These are phyloP conservation scores for Neophaeococcomyces mojaviensis DNA, from an alignment of 2,329 filamentous ascomycete species.

Conservation along the genomic window DNA sequence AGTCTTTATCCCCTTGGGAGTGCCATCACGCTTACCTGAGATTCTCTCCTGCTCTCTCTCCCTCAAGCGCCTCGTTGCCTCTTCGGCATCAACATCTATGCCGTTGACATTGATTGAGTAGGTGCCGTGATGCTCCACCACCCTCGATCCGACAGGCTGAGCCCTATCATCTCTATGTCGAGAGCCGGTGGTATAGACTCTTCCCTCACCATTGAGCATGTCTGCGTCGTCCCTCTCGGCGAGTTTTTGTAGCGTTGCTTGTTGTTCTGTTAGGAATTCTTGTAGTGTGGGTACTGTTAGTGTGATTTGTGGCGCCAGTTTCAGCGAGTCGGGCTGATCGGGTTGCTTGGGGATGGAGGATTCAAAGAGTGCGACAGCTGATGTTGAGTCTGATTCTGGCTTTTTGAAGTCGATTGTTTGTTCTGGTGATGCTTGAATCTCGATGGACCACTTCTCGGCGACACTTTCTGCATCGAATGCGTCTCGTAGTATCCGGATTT, in stretches of 20 bases:
- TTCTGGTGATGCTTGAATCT: slow-evolving; percentile 55
- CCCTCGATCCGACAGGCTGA: slow-evolving; percentile 23
- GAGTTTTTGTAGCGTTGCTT: slow-evolving; percentile 64
- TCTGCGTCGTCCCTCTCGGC: slow-evolving; percentile 48
- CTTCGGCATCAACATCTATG: slow-evolving; percentile 90
- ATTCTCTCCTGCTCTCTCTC: slow-evolving; percentile 19
- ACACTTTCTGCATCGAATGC: slow-evolving; percentile 85
- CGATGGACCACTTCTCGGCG: slow-evolving; percentile 76
- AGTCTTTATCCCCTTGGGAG: neutral
- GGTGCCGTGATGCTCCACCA: slow-evolving; percentile 79
- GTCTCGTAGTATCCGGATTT: slow-evolving; percentile 85
- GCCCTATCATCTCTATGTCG: slow-evolving; percentile 1
- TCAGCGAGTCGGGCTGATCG: slow-evolving; percentile 25
- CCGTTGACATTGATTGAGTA: slow-evolving; percentile 98
- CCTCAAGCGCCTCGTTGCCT: slow-evolving; percentile 33
- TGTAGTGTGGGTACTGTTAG: slow-evolving; percentile 56
- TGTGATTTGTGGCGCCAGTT: slow-evolving; percentile 48
- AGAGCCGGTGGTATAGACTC: neutral
- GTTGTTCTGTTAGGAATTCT: slow-evolving; percentile 66
- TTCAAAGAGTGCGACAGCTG: slow-evolving; percentile 1
- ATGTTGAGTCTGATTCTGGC: slow-evolving; percentile 22
- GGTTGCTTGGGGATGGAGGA: slow-evolving; percentile 11
- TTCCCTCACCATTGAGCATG: slow-evolving; percentile 13
- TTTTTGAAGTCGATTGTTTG: slow-evolving; percentile 25
- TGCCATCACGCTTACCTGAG: slow-evolving; percentile 2